Percentiles rank a stretch among this genome's conserved stretches.
Conservation (phyloP, 805 yeast genomes). For the Wickerhamomyces bovis region DNA sequence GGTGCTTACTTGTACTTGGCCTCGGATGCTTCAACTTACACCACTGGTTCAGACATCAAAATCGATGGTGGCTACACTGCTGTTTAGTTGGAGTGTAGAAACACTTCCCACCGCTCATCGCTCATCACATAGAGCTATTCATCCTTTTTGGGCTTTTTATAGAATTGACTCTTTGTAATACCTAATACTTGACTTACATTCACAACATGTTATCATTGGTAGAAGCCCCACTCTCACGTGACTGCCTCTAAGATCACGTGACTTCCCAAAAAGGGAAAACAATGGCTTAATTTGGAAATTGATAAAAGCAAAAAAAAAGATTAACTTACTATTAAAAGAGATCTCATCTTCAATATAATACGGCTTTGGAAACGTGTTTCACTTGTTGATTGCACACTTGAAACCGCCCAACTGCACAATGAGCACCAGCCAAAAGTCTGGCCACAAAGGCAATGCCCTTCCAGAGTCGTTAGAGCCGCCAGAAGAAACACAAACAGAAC, state of each 20-base stretch:
- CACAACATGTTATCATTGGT: too few species aligned
- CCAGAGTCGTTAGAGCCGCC: neutral
- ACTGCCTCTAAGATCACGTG: too few species aligned
- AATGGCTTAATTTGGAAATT: too few species aligned
- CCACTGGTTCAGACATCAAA: conserved; percentile 70
- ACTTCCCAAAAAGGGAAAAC: too few species aligned
- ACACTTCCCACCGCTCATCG: too few species aligned
- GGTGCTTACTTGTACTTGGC: conserved; percentile 81
- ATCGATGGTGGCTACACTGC: conserved; percentile 73
- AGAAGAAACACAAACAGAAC: neutral
- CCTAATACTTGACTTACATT: neutral
- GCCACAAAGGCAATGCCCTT: neutral
- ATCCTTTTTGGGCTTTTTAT: neutral
- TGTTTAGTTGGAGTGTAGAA: conserved; percentile 13
- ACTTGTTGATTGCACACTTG: neutral
- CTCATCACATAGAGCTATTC: neutral
- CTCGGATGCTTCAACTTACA: conserved; percentile 72
- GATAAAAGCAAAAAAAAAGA: too few species aligned
- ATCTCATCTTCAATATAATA: too few species aligned
- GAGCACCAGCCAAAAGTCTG: neutral
- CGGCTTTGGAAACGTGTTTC: neutral
- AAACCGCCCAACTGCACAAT: neutral
- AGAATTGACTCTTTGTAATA: neutral
- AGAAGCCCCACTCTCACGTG: too few species aligned
- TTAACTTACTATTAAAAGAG: neutral